A percentile compares a stretch with the other conserved stretches of the same genome.
phyloP scores from a whole-genome alignment of 306 rosid genomes.

The Quillaja saponaria region DNA sequence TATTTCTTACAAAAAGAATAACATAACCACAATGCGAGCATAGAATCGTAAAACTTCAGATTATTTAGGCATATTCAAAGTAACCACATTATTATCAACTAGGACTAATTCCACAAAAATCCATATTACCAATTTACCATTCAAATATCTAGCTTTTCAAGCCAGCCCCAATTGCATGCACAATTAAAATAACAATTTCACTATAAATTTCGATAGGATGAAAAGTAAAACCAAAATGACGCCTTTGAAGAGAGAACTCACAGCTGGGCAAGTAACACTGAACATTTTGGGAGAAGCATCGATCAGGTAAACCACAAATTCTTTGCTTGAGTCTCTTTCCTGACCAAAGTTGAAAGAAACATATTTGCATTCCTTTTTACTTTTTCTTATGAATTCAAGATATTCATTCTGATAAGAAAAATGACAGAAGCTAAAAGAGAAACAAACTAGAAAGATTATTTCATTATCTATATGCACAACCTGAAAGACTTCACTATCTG shows the following conservation, averaged over 20 bases:
- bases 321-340: constrained; percentile 70
- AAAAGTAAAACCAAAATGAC: no score
- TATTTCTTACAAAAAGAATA: no score
- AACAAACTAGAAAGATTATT: not conserved
- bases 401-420: not conserved
- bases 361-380: no score
- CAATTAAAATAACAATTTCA: no score
- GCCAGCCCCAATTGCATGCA: no score
- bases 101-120: not conserved
- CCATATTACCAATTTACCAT: no score
- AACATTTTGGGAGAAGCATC: constrained; percentile 96
- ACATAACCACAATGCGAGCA: no score
- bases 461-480: constrained; percentile 32
- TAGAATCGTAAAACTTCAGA: no score
- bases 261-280: constrained; percentile 49
- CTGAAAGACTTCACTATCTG: constrained; percentile 44
- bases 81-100: not conserved
- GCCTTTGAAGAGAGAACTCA: constrained; percentile 33
- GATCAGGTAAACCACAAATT: constrained; percentile 65
- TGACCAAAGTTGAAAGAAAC: not conserved
- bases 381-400: not conserved
- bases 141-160: no score
- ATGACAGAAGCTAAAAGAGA: not conserved
- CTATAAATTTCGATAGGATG: no score
- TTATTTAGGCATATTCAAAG: no score